These are phyloP conservation scores for Solanum medicagineum DNA, from an alignment of 257 asterid species.

Conservation along the genomic window DNA sequence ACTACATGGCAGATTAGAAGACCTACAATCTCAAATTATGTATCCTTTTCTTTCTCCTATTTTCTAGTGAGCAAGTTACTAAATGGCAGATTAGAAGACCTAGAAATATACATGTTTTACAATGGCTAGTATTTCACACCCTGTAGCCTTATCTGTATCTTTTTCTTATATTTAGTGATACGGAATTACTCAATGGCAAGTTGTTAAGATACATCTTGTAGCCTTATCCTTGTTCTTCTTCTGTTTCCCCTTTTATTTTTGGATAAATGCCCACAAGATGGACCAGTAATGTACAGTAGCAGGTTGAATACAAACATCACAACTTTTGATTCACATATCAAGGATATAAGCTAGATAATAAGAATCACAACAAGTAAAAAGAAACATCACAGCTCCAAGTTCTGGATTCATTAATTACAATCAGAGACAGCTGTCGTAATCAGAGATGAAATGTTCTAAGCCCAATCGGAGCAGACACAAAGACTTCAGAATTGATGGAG, in stretches of 20 bases:
- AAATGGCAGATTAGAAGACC: not conserved
- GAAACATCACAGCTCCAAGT: not conserved
- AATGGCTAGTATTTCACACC: not conserved
- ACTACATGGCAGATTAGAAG: not conserved
- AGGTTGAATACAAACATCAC: not conserved
- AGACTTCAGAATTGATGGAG: not conserved
- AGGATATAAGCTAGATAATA: not conserved
- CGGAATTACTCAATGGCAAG: not conserved
- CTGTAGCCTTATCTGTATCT: not conserved
- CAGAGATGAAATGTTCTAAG: not conserved
- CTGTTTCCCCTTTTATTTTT: not conserved
- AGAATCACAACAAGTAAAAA: not conserved
- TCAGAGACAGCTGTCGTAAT: not conserved
- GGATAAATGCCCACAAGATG: not conserved
- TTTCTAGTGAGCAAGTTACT: not conserved
- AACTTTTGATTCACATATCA: not conserved
- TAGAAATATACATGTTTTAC: not conserved
- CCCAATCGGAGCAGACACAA: not conserved
- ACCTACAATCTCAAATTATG: not conserved
- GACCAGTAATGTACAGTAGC: not conserved
- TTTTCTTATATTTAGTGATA: not conserved
- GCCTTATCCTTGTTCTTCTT: not conserved
- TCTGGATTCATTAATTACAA: not conserved
- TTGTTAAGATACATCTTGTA: not conserved
- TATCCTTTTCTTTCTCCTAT: not conserved